Base-by-base conservation (phyloP, 2,329 filamentous ascomycete genomes). In the Penicillium glabrum region DNA sequence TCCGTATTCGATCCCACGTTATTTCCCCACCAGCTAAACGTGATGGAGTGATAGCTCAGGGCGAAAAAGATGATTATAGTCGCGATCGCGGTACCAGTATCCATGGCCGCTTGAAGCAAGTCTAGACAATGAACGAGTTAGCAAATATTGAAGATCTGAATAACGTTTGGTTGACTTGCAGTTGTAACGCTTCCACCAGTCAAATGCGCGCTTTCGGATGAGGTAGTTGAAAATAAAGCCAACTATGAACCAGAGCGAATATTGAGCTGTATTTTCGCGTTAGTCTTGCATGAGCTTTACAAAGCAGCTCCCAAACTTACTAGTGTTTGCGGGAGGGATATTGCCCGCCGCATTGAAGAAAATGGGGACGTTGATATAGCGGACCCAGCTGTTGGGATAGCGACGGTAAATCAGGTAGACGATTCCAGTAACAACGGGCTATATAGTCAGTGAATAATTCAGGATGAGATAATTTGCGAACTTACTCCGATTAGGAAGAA, bases 131-230 rank as follows among this genome's bases (percentile, higher is more conserved):
- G 35, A 14, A 27, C 8, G 3, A n/a, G 16, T 53, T 41, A 53
- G 51, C 35, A 19, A 5, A 35, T 11, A 24, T 16, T 9, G 6
- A 46, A n/a, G 1, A 19, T 46, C 9, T 19, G 44, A 46, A 23
- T 1, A 6, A 8, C 3, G 6, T 23, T 10, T 41, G 9, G 21
- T 69, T 46, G 72, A 73, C 71, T 70, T 81, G 70, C 91, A 91
- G 76, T 91, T 91, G 76, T 90, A 91, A 71, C 87, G 85, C 72
- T 88, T 78, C 89, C 89, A 91, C 89, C 88, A 91, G 35, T 86
- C 88, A 6, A 81, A 83, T 74, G 83, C 88, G 60, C 83, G 81
- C 56, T 86, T 80, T 69, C 84, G 83, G 69, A 91, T 83, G 63
- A 80, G 84, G 65, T 82, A 87, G 74, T 90, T 89, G 77, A 91